Evolutionary conservation across 192 early-diverging fungal species (phyloP), one percentile per base, ranked within the genome.

Genomic region (Coemansia sp.): DNA sequence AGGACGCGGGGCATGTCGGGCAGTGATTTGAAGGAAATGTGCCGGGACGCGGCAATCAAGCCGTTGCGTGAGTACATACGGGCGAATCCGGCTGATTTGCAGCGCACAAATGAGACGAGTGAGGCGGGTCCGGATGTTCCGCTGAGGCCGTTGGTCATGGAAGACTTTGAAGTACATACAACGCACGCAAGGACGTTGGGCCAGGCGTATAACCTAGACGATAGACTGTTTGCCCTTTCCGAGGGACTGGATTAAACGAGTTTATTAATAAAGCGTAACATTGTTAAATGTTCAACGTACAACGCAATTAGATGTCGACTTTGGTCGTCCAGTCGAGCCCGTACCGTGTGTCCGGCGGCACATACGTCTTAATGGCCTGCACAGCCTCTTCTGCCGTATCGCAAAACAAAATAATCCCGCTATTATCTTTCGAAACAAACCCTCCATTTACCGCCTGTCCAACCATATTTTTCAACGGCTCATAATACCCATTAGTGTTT

Each of bases 1-100:
- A 71, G 78, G 27, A 98, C 97, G 5, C 85, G 82, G 18, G 92
- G 93, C 29, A 91, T 87, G 68, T 94, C 93, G 18, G 94, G 94
- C 53, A 93, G 91, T 64, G 97, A 99, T 62, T 79, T 99, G 71
- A 99, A 98, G 85, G 97, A 99, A 66, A 83, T 96, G 53, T 99
- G 97, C 67, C 88, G 97, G 35, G 90, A 92, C 61, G 96, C 97
- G 0, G 95, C 92, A 5, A 97, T 98, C 94, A 84, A 93, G 59
- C 97, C 97, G 1, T 85, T 99, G 9, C 85, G 94, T 59, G 92
- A 94, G 81, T 90, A 89, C 67, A 85, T 92, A 14, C 85, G 91
- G 37, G 66, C 71, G 23, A 68, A 78, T 47, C 73, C 82, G 1
- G 71, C 59, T 16, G 70, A 73, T 37, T 60, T 82, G 26, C 69